Conservation (phyloP, 78 protist genomes). For the Dictyostelium purpureum region DNA sequence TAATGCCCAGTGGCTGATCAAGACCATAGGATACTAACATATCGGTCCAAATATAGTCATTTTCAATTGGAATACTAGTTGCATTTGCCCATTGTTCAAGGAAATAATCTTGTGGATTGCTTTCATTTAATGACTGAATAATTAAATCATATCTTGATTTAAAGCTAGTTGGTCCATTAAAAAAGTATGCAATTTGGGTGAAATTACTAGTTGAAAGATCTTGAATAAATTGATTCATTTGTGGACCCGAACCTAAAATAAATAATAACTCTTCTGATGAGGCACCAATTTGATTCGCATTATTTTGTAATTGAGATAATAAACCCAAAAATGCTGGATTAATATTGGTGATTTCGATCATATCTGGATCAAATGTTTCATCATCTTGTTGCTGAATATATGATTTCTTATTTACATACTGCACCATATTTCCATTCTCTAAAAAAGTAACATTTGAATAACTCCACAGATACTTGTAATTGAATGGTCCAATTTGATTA, state of each 20-base stretch:
- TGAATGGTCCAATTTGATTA: conserved; percentile 46
- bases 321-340: conserved; percentile 46
- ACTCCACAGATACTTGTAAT: conserved; percentile 40
- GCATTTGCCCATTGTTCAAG: conserved; percentile 37
- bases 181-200: neutral
- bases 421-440: conserved; percentile 22
- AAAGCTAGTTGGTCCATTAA: neutral
- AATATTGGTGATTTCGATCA: conserved; percentile 15
- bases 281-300: neutral
- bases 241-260: neutral
- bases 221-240: neutral
- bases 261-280: conserved; percentile 10
- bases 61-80: neutral
- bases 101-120: neutral
- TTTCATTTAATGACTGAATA: neutral
- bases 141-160: neutral
- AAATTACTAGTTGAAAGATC: neutral
- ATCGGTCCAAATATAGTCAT: neutral
- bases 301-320: neutral
- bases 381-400: neutral
- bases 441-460: conserved; percentile 26
- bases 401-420: conserved; percentile 1
- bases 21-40: conserved; percentile 5
- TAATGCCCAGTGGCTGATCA: neutral
- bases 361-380: neutral